Evolutionary conservation across 192 early-diverging fungal species (phyloP).

Genomic region (Geranomyces variabilis): DNA sequence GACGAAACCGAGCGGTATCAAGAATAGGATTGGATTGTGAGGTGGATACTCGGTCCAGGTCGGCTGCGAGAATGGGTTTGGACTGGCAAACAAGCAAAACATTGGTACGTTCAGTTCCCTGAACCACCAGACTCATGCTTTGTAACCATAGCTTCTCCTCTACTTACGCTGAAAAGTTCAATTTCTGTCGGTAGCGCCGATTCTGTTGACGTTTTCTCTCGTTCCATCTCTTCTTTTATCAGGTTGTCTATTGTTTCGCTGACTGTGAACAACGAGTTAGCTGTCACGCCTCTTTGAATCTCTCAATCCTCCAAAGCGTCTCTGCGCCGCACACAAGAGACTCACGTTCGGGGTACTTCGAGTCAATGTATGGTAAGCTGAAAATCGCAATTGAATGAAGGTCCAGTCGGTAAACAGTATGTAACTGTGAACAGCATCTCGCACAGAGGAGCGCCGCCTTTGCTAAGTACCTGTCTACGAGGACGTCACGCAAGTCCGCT

Average conservation of each 20-base stretch:
- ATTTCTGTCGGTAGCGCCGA: conserved; percentile 4
- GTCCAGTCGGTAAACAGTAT: no score
- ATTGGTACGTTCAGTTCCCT: no score
- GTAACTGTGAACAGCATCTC: no score
- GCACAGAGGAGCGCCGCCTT: no score
- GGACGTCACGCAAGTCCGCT: no score
- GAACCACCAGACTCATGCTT: background rate
- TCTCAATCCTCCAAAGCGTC: background rate
- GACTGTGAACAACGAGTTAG: conserved; percentile 2
- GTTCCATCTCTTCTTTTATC: conserved; percentile 11
- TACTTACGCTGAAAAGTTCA: conserved; percentile 27
- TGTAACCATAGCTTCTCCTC: background rate
- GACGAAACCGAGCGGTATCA: background rate
- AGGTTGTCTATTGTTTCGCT: conserved; percentile 16
- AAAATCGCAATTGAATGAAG: no score
- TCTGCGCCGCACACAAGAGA: background rate
- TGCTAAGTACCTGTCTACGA: no score
- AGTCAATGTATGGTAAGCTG: conserved; percentile 48
- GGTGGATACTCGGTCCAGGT: background rate
- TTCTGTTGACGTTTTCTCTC: background rate
- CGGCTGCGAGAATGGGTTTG: background rate
- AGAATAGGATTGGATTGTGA: background rate
- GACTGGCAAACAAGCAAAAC: conserved; percentile 4
- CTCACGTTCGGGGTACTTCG: conserved; percentile 29
- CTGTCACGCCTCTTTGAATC: background rate